Conservation (phyloP, 768 basidiomycete species). For the Lactifluus echinatus region DNA sequence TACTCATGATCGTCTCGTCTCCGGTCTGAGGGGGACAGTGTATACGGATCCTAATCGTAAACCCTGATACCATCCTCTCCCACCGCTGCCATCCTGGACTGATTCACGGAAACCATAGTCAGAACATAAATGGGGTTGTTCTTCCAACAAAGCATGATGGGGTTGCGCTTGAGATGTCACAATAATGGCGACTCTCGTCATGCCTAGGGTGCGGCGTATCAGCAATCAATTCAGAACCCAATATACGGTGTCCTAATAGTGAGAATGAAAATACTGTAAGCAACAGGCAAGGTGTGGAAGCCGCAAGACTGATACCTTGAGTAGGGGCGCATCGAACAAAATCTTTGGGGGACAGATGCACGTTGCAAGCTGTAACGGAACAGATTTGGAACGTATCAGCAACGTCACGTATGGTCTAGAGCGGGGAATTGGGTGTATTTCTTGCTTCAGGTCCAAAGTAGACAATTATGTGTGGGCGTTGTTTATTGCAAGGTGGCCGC, state of each 20-base stretch:
- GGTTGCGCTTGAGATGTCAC: background rate
- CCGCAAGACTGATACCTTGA: background rate
- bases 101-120: conserved; percentile 5
- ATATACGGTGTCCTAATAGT: background rate
- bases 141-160: background rate
- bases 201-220: background rate
- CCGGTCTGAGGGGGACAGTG: too few relatives aligned
- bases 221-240: background rate
- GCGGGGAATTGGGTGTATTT: background rate
- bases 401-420: background rate
- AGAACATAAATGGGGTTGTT: background rate
- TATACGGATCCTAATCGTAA: conserved; percentile 9
- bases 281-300: background rate
- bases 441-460: background rate
- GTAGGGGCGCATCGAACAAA: background rate
- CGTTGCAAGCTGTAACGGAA: background rate
- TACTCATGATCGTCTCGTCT: background rate
- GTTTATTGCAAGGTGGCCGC: too few relatives aligned
- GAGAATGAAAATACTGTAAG: background rate
- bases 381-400: background rate
- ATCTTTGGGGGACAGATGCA: background rate
- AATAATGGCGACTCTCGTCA: background rate
- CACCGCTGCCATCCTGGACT: background rate
- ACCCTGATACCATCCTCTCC: conserved; percentile 8
- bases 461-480: background rate